Conservation (phyloP, 176 grass and related monocot genomes). For the Oryza brachyantha region DNA sequence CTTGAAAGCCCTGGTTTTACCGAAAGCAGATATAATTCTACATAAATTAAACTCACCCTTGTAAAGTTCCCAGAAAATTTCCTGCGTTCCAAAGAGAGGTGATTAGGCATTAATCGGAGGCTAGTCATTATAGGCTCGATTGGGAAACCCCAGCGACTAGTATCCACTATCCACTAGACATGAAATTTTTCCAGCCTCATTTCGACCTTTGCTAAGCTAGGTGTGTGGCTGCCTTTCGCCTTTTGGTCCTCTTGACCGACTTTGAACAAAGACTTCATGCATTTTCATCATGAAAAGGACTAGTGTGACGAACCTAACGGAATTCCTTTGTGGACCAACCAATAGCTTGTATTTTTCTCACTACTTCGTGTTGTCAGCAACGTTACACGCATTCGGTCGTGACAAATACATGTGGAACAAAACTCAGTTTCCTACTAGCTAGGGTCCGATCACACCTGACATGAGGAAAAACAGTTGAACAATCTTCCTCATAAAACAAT, state of each 20-base stretch:
- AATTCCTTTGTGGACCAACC: neutral
- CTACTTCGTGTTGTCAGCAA: neutral
- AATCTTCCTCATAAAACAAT: neutral
- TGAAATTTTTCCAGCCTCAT: neutral
- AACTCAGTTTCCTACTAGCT: neutral
- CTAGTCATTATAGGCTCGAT: neutral
- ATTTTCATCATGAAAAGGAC: neutral
- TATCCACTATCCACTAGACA: neutral
- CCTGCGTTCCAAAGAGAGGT: too few relatives aligned
- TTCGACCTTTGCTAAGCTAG: neutral
- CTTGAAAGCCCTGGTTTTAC: too few relatives aligned
- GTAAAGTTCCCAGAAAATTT: too few relatives aligned
- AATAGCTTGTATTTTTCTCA: neutral
- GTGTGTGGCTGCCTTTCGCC: neutral
- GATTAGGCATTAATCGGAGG: neutral
- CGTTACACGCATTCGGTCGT: neutral
- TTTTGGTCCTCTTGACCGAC: conserved; percentile 44
- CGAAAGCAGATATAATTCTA: too few relatives aligned
- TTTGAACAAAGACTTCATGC: conserved; percentile 24
- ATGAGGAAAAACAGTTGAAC: neutral
- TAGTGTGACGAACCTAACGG: neutral
- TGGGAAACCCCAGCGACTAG: neutral
- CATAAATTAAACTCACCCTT: too few relatives aligned
- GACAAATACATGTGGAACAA: neutral
- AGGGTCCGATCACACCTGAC: neutral